Conservation (phyloP, 2,329 filamentous ascomycete species). For the Paraconiothyrium brasiliense region DNA sequence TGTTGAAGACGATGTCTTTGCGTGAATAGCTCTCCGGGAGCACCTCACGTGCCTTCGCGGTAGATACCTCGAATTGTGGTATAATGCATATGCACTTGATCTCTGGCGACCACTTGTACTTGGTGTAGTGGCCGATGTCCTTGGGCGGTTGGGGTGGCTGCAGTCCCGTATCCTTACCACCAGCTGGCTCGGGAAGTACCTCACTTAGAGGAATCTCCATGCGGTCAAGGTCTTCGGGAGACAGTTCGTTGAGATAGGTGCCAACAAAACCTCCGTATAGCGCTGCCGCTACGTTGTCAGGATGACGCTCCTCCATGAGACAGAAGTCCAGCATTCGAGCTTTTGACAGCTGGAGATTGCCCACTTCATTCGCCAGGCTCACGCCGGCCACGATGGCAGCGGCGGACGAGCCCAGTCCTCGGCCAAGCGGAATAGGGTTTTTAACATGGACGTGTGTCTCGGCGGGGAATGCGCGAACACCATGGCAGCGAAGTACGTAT, state of each 20-base stretch:
- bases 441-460: conserved; percentile 92
- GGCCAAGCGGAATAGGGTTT: conserved; percentile 92
- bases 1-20: conserved; percentile 91
- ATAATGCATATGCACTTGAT: conserved; percentile 98
- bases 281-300: conserved; percentile 78
- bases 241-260: conserved; percentile 92
- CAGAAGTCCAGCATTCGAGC: conserved; percentile 93
- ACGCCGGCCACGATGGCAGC: conserved; percentile 96
- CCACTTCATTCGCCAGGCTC: conserved; percentile 89
- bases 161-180: conserved; percentile 88
- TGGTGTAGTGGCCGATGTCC: conserved; percentile 95
- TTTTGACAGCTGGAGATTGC: conserved; percentile 77
- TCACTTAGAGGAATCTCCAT: conserved; percentile 95
- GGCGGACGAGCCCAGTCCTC: conserved; percentile 93
- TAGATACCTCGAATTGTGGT: conserved; percentile 94
- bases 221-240: conserved; percentile 86
- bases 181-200: conserved; percentile 88
- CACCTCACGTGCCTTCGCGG: conserved; percentile 86
- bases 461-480: conserved; percentile 80
- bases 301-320: conserved; percentile 82
- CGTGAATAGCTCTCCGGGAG: conserved; percentile 82
- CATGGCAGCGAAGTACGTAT: conserved; percentile 93
- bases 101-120: conserved; percentile 90
- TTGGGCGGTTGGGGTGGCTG: conserved; percentile 87
- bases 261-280: conserved; percentile 97